A percentile compares a stretch with the other conserved stretches of the same genome.
These are phyloP conservation scores for Thermochaetoides thermophila DNA, from an alignment of 495 filamentous ascomycete species.

Conservation along the genomic window DNA sequence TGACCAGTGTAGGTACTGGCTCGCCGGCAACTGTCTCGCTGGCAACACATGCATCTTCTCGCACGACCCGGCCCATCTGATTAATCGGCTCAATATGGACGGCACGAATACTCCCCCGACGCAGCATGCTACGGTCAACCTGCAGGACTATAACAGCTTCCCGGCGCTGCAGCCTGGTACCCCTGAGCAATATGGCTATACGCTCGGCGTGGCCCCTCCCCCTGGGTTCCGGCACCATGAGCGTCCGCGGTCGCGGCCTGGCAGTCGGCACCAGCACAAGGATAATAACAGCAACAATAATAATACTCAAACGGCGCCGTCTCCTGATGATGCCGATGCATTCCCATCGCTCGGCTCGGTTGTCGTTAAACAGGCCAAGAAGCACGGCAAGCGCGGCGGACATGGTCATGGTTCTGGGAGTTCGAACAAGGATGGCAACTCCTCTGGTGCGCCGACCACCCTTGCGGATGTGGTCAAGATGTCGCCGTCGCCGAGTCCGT, in stretches of 20 bases:
- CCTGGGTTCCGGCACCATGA: slow-evolving; percentile 49
- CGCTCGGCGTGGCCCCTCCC: slow-evolving; percentile 39
- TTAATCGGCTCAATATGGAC: slow-evolving; percentile 50
- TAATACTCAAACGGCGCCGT: slow-evolving; percentile 52
- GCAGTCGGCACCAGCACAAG: slow-evolving; percentile 69
- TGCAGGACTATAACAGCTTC: slow-evolving; percentile 83
- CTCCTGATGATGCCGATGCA: slow-evolving; percentile 86
- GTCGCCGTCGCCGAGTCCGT: slow-evolving; percentile 57
- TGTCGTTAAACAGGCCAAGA: slow-evolving; percentile 63
- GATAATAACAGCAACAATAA: no score
- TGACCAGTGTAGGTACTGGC: slow-evolving; percentile 79
- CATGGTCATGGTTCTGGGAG: slow-evolving; percentile 46
- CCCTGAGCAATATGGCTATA: slow-evolving; percentile 46
- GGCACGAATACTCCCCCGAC: slow-evolving; percentile 46
- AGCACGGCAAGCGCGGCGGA: slow-evolving; percentile 74
- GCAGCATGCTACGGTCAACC: slow-evolving; percentile 53
- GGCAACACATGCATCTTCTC: slow-evolving; percentile 94
- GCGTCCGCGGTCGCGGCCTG: slow-evolving; percentile 68
- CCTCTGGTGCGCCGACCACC: slow-evolving; percentile 50
- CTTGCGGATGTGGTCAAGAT: slow-evolving; percentile 90
- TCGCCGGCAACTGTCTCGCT: slow-evolving; percentile 90
- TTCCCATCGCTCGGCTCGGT: slow-evolving; percentile 87
- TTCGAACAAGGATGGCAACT: slow-evolving; percentile 40
- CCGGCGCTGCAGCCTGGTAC: slow-evolving; percentile 55
- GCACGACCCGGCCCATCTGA: slow-evolving; percentile 77